phyloP scores from a whole-genome alignment of 208 protist genomes.

The Leishmania martiniquensis region DNA sequence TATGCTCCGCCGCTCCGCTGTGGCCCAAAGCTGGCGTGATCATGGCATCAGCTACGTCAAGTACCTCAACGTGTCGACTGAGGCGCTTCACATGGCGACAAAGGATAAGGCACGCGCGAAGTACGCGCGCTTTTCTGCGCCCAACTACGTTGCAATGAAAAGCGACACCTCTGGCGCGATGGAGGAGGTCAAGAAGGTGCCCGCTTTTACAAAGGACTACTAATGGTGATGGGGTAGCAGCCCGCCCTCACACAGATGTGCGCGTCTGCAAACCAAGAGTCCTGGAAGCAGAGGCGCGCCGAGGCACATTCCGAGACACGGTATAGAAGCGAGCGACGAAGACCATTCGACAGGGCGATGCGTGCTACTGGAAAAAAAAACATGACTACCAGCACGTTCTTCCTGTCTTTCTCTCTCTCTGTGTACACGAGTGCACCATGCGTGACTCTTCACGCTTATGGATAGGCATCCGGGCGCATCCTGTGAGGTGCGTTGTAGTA shows the following conservation, averaged over 20 bases:
- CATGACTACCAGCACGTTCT: not conserved
- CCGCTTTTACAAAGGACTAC: conserved; percentile 77
- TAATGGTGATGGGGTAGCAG: conserved; percentile 20
- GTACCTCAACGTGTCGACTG: conserved; percentile 91
- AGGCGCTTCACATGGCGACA: conserved; percentile 81
- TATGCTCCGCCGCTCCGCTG: conserved; percentile 70
- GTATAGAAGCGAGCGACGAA: not conserved
- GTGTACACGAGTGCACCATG: not conserved
- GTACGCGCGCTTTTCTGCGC: conserved; percentile 72
- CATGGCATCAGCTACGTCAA: conserved; percentile 92
- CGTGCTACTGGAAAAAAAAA: not conserved
- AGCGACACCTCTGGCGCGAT: conserved; percentile 65
- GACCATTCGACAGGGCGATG: not conserved
- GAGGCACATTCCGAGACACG: not conserved
- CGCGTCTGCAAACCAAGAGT: not conserved
- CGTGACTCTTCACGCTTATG: not conserved
- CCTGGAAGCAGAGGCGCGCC: not conserved
- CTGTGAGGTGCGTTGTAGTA: not conserved
- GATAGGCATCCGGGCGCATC: not conserved
- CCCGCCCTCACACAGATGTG: not conserved
- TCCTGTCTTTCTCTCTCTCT: not conserved
- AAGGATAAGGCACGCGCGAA: conserved; percentile 67
- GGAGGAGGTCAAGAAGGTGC: conserved; percentile 74
- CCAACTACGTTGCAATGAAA: conserved; percentile 70
- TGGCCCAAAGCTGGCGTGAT: conserved; percentile 78